phyloP scores from a whole-genome alignment of 208 protist genomes.

The Acanthamoeba healyi region DNA sequence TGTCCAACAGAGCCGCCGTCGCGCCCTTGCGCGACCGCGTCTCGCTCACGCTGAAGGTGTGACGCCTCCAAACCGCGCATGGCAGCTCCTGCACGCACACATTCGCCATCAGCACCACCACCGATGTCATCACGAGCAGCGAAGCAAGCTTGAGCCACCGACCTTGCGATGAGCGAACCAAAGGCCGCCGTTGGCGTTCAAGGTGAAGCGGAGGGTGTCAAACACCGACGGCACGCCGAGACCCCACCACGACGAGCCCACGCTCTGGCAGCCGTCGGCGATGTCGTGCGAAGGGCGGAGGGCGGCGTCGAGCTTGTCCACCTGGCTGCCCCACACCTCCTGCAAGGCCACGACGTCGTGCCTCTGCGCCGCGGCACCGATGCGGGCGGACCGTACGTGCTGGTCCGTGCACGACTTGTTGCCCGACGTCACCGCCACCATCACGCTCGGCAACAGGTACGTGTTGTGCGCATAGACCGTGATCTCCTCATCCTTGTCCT shows the following conservation, averaged over 20 bases:
- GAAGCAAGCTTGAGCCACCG: too few relatives aligned
- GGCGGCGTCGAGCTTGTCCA: slow-evolving; percentile 11
- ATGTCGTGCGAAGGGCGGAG: background rate
- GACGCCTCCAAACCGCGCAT: background rate
- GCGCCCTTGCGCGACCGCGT: background rate
- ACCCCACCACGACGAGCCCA: too few relatives aligned
- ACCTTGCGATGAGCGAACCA: slow-evolving; percentile 39
- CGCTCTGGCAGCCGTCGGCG: background rate
- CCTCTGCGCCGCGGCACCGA: background rate
- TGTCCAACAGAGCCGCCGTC: background rate
- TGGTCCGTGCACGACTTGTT: slow-evolving; percentile 29
- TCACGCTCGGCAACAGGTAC: background rate
- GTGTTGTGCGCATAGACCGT: background rate
- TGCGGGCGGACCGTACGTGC: background rate
- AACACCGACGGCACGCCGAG: background rate
- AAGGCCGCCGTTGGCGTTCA: background rate
- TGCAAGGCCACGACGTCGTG: slow-evolving; percentile 6
- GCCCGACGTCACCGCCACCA: background rate
- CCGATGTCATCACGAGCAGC: too few relatives aligned
- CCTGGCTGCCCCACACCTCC: slow-evolving; percentile 21
- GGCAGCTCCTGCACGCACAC: background rate
- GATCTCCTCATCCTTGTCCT: too few relatives aligned
- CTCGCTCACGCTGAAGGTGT: slow-evolving; percentile 27
- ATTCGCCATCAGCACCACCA: too few relatives aligned
- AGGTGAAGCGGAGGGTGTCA: slow-evolving; percentile 1